phyloP scores from a whole-genome alignment of 2,329 filamentous ascomycete genomes.

The Trichophyton mentagrophytes region DNA sequence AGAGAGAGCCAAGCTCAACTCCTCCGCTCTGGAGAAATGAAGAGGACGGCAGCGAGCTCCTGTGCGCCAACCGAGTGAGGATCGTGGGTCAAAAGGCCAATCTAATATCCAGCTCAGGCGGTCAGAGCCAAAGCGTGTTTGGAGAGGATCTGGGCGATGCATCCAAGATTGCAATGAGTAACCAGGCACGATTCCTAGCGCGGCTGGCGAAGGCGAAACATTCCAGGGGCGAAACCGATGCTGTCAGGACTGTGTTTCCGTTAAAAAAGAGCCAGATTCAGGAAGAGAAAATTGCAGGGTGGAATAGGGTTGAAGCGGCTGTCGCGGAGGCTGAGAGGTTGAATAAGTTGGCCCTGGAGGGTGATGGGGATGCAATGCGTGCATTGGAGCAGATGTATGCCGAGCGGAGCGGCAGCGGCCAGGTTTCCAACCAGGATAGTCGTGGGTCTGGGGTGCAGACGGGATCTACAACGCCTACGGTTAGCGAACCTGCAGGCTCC shows the following conservation, averaged over 20 bases:
- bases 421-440: neutral
- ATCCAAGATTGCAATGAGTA: constrained; percentile 22
- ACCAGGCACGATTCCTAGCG: constrained; percentile 48
- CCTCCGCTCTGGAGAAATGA: constrained; percentile 32
- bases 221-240: constrained; percentile 50
- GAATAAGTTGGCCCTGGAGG: constrained; percentile 25
- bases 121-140: constrained; percentile 3
- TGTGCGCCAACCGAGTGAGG: constrained; percentile 58
- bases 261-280: constrained; percentile 23
- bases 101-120: constrained; percentile 36
- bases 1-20: constrained; percentile 32
- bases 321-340: constrained; percentile 26
- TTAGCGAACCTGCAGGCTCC: neutral
- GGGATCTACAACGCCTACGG: neutral
- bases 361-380: constrained; percentile 25
- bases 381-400: constrained; percentile 28
- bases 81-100: constrained; percentile 55
- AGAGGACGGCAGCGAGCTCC: constrained; percentile 53
- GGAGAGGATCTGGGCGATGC: constrained; percentile 5
- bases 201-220: constrained; percentile 53
- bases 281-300: constrained; percentile 23
- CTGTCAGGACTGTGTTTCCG: constrained; percentile 47
- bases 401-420: constrained; percentile 11
- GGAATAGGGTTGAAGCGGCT: constrained; percentile 28
- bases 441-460: constrained; percentile 1